Conservation (phyloP, 164 flowering plant genomes). For the Vitis labrusca region DNA sequence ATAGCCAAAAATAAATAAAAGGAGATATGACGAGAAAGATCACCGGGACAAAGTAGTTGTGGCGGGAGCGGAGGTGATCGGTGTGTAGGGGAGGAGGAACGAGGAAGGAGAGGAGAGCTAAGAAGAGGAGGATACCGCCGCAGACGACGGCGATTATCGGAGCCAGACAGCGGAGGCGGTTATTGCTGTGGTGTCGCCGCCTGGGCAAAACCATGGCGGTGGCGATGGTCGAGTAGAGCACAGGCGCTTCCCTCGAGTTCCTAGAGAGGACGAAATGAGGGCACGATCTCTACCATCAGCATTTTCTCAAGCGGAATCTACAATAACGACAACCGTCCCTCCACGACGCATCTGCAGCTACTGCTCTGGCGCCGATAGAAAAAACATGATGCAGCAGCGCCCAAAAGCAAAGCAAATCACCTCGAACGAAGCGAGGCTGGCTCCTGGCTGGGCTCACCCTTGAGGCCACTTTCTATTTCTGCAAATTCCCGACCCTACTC, state of each 20-base stretch:
- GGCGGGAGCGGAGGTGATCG: slow-evolving; percentile 22
- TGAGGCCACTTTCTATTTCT: no score
- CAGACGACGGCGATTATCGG: slow-evolving; percentile 34
- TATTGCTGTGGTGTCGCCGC: slow-evolving; percentile 43
- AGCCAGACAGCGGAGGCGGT: slow-evolving; percentile 28
- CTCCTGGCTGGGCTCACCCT: no score
- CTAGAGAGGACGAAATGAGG: no score
- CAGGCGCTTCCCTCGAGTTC: not conserved
- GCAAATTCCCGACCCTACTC: no score
- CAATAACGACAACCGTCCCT: no score
- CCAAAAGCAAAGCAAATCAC: no score
- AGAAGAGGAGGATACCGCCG: slow-evolving; percentile 38
- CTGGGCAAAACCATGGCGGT: slow-evolving; percentile 40
- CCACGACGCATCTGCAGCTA: no score
- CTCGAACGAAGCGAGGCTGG: no score
- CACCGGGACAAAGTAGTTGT: slow-evolving; percentile 22
- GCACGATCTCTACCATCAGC: not conserved
- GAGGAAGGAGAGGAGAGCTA: slow-evolving; percentile 44
- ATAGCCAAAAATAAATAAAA: not conserved
- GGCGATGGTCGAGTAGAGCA: not conserved
- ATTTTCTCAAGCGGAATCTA: no score
- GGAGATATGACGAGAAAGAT: slow-evolving; percentile 2
- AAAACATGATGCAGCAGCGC: no score
- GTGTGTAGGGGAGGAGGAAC: slow-evolving; percentile 45
- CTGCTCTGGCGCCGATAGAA: no score